Evolutionary conservation across 2,329 filamentous ascomycete genomes (phyloP).

Genomic region (Metarhizium album): DNA sequence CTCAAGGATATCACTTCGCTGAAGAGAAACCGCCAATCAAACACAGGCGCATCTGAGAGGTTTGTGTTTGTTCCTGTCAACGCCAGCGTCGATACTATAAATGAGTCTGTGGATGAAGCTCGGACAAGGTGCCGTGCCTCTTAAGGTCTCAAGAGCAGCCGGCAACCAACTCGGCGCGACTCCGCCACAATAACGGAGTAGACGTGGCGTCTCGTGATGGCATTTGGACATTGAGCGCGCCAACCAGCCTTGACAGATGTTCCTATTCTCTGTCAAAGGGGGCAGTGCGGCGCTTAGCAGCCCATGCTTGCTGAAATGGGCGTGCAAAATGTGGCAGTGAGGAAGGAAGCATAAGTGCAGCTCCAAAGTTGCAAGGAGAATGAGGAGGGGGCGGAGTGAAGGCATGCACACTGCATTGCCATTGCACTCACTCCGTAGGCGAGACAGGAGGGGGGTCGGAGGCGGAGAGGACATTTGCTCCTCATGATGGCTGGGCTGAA

Average conservation of each 20-base stretch:
- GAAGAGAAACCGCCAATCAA: background rate
- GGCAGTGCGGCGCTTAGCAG: conserved; percentile 1
- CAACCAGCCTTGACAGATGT: background rate
- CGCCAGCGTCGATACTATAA: background rate
- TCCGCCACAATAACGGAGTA: background rate
- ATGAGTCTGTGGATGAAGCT: too few relatives aligned
- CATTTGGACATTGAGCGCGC: conserved; percentile 1
- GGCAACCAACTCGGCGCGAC: background rate
- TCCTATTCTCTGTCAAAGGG: conserved; percentile 4
- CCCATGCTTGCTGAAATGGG: background rate
- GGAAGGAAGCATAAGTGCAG: conserved; percentile 1
- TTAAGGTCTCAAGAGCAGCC: too few relatives aligned
- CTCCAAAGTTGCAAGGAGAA: background rate
- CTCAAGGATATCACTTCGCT: background rate
- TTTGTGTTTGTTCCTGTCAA: background rate
- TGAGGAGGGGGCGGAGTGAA: background rate
- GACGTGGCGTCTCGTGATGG: background rate
- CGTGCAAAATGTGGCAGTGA: conserved; percentile 2
- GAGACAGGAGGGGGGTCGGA: background rate
- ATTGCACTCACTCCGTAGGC: background rate
- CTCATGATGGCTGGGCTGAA: background rate
- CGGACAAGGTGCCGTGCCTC: too few relatives aligned
- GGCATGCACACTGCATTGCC: background rate
- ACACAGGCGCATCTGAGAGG: too few relatives aligned
- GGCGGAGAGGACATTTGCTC: background rate